A percentile compares a stretch with the other conserved stretches of the same genome.
Evolutionary conservation across 805 yeast genomes (phyloP).

Genomic region (Cyberlindnera bimundalis): DNA sequence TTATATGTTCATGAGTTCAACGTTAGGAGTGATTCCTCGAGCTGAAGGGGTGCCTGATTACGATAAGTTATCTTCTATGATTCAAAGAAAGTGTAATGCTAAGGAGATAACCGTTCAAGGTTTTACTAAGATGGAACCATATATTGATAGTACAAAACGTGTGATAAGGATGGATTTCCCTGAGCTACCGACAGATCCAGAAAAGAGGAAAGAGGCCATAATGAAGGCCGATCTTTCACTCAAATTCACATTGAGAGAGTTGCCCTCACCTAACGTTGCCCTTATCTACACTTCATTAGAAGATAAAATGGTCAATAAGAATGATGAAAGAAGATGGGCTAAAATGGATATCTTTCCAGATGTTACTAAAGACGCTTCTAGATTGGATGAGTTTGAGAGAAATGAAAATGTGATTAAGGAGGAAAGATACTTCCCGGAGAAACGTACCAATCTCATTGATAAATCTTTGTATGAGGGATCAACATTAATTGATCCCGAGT

Average conservation of each 20-base stretch:
- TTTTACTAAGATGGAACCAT: conserved; percentile 48
- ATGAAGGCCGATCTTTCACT: conserved; percentile 35
- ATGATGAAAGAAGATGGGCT: conserved; percentile 31
- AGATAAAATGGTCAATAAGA: conserved; percentile 20
- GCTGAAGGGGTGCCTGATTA: conserved; percentile 38
- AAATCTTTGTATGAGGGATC: conserved; percentile 28
- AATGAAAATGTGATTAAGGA: conserved; percentile 35
- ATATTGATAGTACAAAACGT: conserved; percentile 61
- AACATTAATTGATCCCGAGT: conserved; percentile 40
- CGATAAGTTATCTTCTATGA: conserved; percentile 38
- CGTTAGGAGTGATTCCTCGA: conserved; percentile 57
- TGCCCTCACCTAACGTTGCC: conserved; percentile 73
- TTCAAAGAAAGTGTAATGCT: conserved; percentile 52
- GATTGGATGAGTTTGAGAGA: conserved; percentile 52
- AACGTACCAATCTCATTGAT: conserved; percentile 33
- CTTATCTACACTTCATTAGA: conserved; percentile 51
- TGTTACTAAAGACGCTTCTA: conserved; percentile 46
- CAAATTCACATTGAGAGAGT: conserved; percentile 53
- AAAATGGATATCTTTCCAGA: conserved; percentile 50
- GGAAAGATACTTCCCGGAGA: conserved; percentile 30
- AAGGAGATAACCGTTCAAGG: conserved; percentile 38
- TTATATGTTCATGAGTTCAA: conserved; percentile 54
- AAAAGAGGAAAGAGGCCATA: conserved; percentile 32
- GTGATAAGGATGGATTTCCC: conserved; percentile 58
- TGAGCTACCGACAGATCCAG: conserved; percentile 39